phyloP scores from a whole-genome alignment of 805 yeast species.

The Yarrowia bubula region DNA sequence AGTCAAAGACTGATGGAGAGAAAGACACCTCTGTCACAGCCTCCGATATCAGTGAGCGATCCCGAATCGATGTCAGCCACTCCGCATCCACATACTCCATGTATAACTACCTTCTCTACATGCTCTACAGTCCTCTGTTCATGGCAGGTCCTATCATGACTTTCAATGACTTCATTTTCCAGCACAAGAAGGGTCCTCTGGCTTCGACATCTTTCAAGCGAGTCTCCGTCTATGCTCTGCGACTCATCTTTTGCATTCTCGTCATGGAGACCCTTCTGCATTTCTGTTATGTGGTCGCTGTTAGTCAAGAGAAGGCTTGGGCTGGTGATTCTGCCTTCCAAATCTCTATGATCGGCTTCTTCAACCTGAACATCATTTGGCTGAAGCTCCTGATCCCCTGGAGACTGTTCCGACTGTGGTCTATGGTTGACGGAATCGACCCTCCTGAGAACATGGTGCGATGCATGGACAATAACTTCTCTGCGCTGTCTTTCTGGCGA shows the following conservation, averaged over 20 bases:
- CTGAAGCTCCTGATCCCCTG: constrained; percentile 89
- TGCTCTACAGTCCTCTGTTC: constrained; percentile 82
- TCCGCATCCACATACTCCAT: constrained; percentile 55
- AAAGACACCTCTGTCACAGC: constrained; percentile 20
- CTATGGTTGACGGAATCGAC: constrained; percentile 86
- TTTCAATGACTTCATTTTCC: constrained; percentile 85
- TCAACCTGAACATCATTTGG: constrained; percentile 91
- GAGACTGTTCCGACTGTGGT: constrained; percentile 93
- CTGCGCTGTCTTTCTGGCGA: constrained; percentile 95
- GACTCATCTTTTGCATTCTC: constrained; percentile 70
- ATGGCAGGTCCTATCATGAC: constrained; percentile 95
- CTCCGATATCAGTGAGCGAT: constrained; percentile 39
- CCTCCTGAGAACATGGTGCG: constrained; percentile 98
- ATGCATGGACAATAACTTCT: constrained; percentile 90
- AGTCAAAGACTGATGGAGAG: constrained; percentile 1
- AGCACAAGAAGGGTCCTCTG: constrained; percentile 49
- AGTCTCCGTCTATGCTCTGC: constrained; percentile 57
- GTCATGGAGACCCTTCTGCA: constrained; percentile 90
- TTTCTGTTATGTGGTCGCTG: constrained; percentile 89
- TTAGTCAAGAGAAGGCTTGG: constrained; percentile 88
- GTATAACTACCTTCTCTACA: constrained; percentile 69
- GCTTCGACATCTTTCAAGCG: constrained; percentile 58
- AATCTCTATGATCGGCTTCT: constrained; percentile 89
- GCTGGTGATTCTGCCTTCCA: constrained; percentile 84
- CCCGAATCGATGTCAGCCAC: constrained; percentile 3